Conservation (phyloP, 169 alveolate species). For the Besnoitia besnoiti region DNA sequence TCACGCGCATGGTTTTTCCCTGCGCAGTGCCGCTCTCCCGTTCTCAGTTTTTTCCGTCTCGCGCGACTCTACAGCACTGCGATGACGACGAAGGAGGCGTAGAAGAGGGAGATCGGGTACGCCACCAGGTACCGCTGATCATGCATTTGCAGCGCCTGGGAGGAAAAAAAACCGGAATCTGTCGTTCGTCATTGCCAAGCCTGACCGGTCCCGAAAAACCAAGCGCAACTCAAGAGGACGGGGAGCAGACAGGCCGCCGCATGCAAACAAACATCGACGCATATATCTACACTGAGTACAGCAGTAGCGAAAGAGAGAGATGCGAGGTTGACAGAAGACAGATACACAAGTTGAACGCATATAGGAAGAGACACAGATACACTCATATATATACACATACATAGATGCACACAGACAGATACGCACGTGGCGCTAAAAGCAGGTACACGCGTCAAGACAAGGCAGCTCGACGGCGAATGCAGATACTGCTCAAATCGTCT, state of each 20-base stretch:
- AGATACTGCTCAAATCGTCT: no score
- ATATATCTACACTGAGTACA: neutral
- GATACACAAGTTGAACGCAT: neutral
- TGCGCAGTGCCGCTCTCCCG: no score
- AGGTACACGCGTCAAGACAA: no score
- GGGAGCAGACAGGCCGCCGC: neutral
- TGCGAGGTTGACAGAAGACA: neutral
- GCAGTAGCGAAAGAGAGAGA: neutral
- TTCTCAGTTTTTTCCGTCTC: no score
- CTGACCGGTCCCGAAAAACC: no score
- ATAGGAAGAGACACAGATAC: neutral
- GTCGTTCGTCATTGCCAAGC: neutral
- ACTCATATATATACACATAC: neutral
- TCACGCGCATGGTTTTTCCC: no score
- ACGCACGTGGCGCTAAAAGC: no score
- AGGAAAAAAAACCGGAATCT: neutral
- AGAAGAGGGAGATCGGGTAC: constrained; percentile 81
- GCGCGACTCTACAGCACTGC: constrained; percentile 48
- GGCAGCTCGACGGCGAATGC: no score
- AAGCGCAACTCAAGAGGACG: no score
- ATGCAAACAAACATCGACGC: neutral
- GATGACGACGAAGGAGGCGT: constrained; percentile 73
- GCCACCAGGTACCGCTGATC: constrained; percentile 80
- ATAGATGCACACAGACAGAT: neutral
- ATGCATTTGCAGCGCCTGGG: constrained; percentile 76